phyloP scores from a whole-genome alignment of 371 early-diverging fungal species.

The Mortierella sp. region DNA sequence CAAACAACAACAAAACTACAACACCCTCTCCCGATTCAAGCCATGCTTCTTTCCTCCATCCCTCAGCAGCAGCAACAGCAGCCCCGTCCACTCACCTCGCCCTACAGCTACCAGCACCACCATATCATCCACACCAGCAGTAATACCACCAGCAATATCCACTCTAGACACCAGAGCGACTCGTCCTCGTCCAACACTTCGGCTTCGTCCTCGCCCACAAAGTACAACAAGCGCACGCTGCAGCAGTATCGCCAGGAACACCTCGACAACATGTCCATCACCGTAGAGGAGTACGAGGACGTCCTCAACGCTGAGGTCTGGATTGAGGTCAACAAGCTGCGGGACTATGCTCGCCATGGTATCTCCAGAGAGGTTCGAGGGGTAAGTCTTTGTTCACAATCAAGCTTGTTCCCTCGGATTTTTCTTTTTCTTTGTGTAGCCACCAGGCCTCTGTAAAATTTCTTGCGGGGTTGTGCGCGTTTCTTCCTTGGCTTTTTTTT shows the following conservation, averaged over 20 bases:
- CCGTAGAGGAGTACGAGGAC: slow-evolving; percentile 83
- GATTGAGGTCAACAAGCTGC: slow-evolving; percentile 88
- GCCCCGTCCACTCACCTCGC: slow-evolving; percentile 26
- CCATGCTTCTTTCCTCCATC: slow-evolving; percentile 53
- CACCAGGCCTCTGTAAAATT: neutral
- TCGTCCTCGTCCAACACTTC: slow-evolving; percentile 24
- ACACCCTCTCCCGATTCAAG: neutral
- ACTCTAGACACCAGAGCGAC: slow-evolving; percentile 19
- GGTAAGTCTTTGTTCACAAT: slow-evolving; percentile 63
- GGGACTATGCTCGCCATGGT: slow-evolving; percentile 88
- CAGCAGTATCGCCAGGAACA: slow-evolving; percentile 57
- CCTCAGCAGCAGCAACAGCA: slow-evolving; percentile 53
- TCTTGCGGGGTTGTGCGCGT: slow-evolving; percentile 6
- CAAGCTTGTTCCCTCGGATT: neutral
- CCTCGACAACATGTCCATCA: slow-evolving; percentile 60
- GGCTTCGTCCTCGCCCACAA: slow-evolving; percentile 39
- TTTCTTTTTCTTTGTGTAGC: slow-evolving; percentile 6
- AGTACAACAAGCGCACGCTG: slow-evolving; percentile 53
- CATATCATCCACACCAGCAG: slow-evolving; percentile 19
- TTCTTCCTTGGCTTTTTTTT: neutral
- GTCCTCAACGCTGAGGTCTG: slow-evolving; percentile 89
- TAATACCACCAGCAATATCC: neutral
- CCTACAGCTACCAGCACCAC: slow-evolving; percentile 46
- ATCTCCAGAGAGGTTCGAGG: slow-evolving; percentile 88
- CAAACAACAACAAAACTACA: neutral